Base-by-base conservation (phyloP, 345 rosid genomes). In the Barbarea vulgaris region DNA sequence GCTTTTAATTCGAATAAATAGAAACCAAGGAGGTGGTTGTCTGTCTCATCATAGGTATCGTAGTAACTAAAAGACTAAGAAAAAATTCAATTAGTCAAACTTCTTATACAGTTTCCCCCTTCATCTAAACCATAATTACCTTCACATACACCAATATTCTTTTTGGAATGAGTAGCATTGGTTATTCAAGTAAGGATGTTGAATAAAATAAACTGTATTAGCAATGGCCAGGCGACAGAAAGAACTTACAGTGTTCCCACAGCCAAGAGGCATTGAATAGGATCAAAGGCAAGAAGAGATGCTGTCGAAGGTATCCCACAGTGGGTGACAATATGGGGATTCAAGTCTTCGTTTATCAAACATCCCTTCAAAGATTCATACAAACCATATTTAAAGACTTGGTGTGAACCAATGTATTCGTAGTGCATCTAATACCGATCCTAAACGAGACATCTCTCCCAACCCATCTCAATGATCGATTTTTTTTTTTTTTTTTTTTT, bases 231-330 rank as follows among this genome's bases (percentile, higher is more conserved):
- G 56, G 41, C 1, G 33, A 63, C 24, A 50, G 19, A 63, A 53
- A 59, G 6, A 48, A 83, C 93, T 86, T 80, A 94, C 98, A 84
- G 77, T 22, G 97, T 89, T 70, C 89, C 97, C 42, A 88, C 76
- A 41, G 97, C 98, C 75, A 94, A 73, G 24, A 94, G 88, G 64
- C 89, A 70, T 58, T 94, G 98, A 66, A 88, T 69, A 17, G 87
- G 83, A 61, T 94, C 98, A 68, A 89, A 83, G 62, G 97, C 91
- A 47, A 94, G 85, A 78, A 88, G 80, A 10, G 97, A 89, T 7
- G 96, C 88, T 6, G 98, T 86, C 1, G 88, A 81, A 6, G 98
- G 98, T 37, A 94, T 79, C 27, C 96, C 97, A 80, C 82, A 86
- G 79, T 94, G 98, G 67, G 87, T 13, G 53, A 77, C 66, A 54